A percentile compares a stretch with the other conserved stretches of the same genome.
Conservation (phyloP, 805 yeast genomes). For the Yarrowia sp. region DNA sequence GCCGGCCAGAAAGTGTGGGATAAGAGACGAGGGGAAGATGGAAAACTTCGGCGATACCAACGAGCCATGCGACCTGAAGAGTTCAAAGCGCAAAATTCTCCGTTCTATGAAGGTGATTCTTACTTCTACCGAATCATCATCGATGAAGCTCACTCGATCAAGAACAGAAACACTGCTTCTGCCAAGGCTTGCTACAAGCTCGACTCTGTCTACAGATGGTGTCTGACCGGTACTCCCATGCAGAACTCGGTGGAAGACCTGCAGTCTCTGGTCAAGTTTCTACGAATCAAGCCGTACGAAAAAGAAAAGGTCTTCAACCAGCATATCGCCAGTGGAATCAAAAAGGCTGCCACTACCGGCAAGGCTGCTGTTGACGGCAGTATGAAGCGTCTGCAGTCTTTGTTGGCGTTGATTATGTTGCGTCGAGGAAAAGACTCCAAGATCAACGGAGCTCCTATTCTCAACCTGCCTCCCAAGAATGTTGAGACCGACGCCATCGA, state of each 20-base stretch:
- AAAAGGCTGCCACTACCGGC: slow-evolving; percentile 24
- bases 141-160: slow-evolving; percentile 66
- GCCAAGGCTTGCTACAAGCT: slow-evolving; percentile 49
- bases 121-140: slow-evolving; percentile 47
- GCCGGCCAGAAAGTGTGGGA: slow-evolving; percentile 2
- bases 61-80: slow-evolving; percentile 15
- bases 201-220: slow-evolving; percentile 50
- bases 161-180: slow-evolving; percentile 49
- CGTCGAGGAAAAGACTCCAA: slow-evolving; percentile 47
- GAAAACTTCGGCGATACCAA: background rate
- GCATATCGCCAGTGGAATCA: background rate
- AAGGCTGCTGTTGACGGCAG: background rate
- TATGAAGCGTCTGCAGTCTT: slow-evolving; percentile 5
- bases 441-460: slow-evolving; percentile 26
- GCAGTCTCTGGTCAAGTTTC: slow-evolving; percentile 49
- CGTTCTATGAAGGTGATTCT: slow-evolving; percentile 2
- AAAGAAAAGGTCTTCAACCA: background rate
- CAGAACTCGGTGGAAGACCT: slow-evolving; percentile 57
- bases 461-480: slow-evolving; percentile 34
- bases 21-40: background rate
- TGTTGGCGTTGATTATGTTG: slow-evolving; percentile 40
- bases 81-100: background rate
- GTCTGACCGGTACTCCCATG: slow-evolving; percentile 64
- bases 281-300: slow-evolving; percentile 31
- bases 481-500: slow-evolving; percentile 32